Evolutionary conservation across 176 grass and related monocot species (phyloP).

Genomic region (Triticum turgidum): DNA sequence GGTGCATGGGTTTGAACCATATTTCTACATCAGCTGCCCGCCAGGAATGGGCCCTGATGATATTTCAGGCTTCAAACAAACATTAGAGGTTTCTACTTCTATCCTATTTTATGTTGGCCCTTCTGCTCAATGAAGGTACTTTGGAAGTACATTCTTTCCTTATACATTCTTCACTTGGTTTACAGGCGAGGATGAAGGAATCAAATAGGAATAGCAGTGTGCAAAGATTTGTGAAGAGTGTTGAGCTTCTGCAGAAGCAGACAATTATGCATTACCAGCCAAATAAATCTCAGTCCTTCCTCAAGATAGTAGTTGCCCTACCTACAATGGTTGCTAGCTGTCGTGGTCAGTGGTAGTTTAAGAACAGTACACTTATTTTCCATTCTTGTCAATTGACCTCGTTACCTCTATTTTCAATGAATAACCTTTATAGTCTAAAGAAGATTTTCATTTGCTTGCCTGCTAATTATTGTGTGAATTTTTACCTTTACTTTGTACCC

Average conservation of each 20-base stretch:
- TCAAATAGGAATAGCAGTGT: constrained; percentile 96
- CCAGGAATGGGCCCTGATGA: constrained; percentile 87
- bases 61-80: constrained; percentile 83
- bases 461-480: constrained; percentile 17
- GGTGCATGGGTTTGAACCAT: constrained; percentile 96
- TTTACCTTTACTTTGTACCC: not conserved
- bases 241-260: constrained; percentile 91
- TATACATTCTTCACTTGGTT: constrained; percentile 29
- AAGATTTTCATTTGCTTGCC: constrained; percentile 17
- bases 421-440: constrained; percentile 5
- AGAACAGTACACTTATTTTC: not conserved
- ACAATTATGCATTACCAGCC: constrained; percentile 98
- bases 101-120: not conserved
- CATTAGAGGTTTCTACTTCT: constrained; percentile 63
- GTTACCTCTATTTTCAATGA: not conserved
- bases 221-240: constrained; percentile 78
- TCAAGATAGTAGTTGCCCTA: constrained; percentile 91
- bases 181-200: constrained; percentile 88
- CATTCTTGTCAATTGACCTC: not conserved
- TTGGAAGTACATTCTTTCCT: constrained; percentile 30
- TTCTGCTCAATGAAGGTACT: not conserved
- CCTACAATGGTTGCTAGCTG: constrained; percentile 97
- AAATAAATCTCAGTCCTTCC: constrained; percentile 71
- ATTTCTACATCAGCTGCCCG: constrained; percentile 84
- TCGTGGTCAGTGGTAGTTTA: constrained; percentile 60